phyloP scores from a whole-genome alignment of 2,329 filamentous ascomycete genomes.

The Diplodia corticola region DNA sequence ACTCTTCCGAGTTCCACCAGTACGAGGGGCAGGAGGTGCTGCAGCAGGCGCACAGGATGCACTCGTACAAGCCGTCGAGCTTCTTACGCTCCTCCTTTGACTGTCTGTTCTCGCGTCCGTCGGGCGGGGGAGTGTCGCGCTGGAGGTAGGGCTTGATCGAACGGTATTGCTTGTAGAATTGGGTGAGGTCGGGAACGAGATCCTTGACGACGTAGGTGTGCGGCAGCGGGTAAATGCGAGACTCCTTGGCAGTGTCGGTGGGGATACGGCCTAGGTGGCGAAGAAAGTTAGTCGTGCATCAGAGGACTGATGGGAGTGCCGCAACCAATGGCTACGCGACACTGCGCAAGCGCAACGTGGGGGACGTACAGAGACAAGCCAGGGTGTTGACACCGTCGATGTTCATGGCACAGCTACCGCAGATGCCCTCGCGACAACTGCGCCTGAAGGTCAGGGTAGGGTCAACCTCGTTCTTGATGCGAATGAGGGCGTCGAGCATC shows the following conservation, averaged over 20 bases:
- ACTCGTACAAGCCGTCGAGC: slow-evolving; percentile 97
- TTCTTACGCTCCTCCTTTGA: slow-evolving; percentile 90
- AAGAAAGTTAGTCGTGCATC: background rate
- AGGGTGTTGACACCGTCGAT: slow-evolving; percentile 98
- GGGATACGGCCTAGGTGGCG: slow-evolving; percentile 78
- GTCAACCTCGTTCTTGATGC: slow-evolving; percentile 99
- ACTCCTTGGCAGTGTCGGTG: slow-evolving; percentile 73
- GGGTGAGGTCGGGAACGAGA: slow-evolving; percentile 93
- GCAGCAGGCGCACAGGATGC: slow-evolving; percentile 99
- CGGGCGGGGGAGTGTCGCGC: slow-evolving; percentile 77
- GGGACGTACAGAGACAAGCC: slow-evolving; percentile 83
- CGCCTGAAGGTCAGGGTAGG: slow-evolving; percentile 94
- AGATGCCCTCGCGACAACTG: slow-evolving; percentile 97
- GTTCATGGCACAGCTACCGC: slow-evolving; percentile 99
- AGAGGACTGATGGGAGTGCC: background rate
- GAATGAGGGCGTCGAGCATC: slow-evolving; percentile 93
- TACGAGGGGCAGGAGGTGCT: slow-evolving; percentile 99
- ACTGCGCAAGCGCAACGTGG: background rate
- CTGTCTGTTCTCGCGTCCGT: slow-evolving; percentile 91
- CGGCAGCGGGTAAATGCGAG: slow-evolving; percentile 95
- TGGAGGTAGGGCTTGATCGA: slow-evolving; percentile 99
- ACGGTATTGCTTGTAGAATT: slow-evolving; percentile 99
- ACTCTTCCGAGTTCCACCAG: slow-evolving; percentile 99
- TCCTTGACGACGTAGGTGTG: slow-evolving; percentile 99
- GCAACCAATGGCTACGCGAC: background rate